Conservation (phyloP, 2,329 filamentous ascomycete species). For the Apiospora marii region DNA sequence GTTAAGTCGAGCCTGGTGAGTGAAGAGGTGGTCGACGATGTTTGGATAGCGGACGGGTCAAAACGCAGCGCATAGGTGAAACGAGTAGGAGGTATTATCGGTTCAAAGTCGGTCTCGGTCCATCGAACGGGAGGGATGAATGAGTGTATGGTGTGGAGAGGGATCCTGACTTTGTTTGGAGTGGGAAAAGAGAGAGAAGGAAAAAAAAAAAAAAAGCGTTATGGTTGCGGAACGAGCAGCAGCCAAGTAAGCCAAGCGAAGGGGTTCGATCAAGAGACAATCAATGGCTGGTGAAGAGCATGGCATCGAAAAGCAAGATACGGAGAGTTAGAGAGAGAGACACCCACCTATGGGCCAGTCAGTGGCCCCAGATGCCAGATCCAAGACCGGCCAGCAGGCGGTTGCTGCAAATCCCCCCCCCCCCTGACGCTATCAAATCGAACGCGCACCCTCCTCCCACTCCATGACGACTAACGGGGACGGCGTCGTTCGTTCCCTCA, state of each 20-base stretch:
- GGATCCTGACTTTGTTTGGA: constrained; percentile 27
- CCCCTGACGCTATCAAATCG: constrained; percentile 33
- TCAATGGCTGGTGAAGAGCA: constrained; percentile 35
- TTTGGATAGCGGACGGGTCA: constrained; percentile 5
- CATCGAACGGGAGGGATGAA: constrained; percentile 24
- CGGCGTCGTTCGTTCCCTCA: not conserved
- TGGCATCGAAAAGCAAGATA: constrained; percentile 32
- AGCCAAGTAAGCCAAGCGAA: constrained; percentile 32
- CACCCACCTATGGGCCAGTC: not conserved
- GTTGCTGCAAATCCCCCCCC: constrained; percentile 29
- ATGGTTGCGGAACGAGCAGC: constrained; percentile 29
- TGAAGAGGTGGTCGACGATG: constrained; percentile 22
- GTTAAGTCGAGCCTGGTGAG: constrained; percentile 6
- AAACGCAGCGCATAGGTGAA: constrained; percentile 29
- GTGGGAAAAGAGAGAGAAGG: constrained; percentile 32
- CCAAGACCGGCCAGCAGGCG: not conserved
- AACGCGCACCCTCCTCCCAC: not conserved
- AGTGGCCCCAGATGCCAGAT: constrained; percentile 10
- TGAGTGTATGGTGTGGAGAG: constrained; percentile 31
- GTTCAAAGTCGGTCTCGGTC: constrained; percentile 20
- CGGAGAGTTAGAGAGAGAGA: not conserved
- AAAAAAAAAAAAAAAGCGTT: not conserved
- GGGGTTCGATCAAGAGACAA: constrained; percentile 6
- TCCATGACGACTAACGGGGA: not conserved
- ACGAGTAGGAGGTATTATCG: constrained; percentile 23